These are phyloP conservation scores for Melaleuca quinquenervia DNA, from an alignment of 345 rosid species.

Conservation along the genomic window DNA sequence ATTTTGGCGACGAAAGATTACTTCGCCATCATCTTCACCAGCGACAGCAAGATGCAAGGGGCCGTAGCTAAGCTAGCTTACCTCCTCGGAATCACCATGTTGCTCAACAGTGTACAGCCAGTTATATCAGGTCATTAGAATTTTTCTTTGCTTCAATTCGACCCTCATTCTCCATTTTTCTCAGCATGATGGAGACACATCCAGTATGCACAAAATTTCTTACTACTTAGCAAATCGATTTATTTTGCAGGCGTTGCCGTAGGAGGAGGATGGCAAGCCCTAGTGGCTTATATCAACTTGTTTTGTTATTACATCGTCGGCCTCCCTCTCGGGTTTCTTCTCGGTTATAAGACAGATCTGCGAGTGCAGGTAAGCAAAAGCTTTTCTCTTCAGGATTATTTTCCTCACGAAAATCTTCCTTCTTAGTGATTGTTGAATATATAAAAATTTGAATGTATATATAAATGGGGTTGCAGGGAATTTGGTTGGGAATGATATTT, in stretches of 20 bases:
- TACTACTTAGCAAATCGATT: background rate
- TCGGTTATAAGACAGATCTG: constrained; percentile 56
- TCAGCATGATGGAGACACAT: background rate
- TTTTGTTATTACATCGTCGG: constrained; percentile 63
- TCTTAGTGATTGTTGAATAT: background rate
- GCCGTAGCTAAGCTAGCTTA: constrained; percentile 60
- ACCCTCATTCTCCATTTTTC: background rate
- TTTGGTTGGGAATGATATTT: constrained; percentile 90
- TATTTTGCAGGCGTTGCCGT: constrained; percentile 65
- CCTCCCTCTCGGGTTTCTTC: constrained; percentile 72
- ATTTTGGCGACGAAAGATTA: constrained; percentile 44
- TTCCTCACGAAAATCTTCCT: background rate
- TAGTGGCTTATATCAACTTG: constrained; percentile 81
- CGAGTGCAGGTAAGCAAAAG: constrained; percentile 52
- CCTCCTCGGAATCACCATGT: constrained; percentile 74
- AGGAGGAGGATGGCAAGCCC: constrained; percentile 96
- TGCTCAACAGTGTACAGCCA: constrained; percentile 78
- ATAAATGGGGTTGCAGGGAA: constrained; percentile 40
- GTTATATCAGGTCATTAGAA: constrained; percentile 63
- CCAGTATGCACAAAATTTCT: background rate
- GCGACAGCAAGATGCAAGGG: constrained; percentile 36
- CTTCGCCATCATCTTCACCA: constrained; percentile 63
- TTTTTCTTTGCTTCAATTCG: background rate
- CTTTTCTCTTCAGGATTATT: background rate
- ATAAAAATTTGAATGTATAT: background rate